These are phyloP conservation scores for Clonostachys sp. DNA, from an alignment of 2,329 filamentous ascomycete species.

Conservation along the genomic window DNA sequence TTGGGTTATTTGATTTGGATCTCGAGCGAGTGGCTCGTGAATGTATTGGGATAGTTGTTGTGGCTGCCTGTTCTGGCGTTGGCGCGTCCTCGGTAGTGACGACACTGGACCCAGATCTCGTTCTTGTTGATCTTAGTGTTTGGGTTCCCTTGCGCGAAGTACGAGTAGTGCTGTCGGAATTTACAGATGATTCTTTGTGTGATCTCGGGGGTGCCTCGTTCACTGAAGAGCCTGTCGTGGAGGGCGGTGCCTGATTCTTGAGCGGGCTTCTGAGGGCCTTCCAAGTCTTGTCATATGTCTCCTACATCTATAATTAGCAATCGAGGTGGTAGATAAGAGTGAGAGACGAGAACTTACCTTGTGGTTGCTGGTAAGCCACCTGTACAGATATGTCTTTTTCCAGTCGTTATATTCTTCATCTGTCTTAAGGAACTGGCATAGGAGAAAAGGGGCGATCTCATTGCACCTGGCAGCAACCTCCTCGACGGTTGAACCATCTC, in stretches of 20 bases:
- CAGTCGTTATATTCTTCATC: slow-evolving; percentile 26
- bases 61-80: not conserved
- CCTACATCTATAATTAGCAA: no score
- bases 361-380: slow-evolving; percentile 37
- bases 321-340: no score
- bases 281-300: no score
- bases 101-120: not conserved
- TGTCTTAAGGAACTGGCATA: slow-evolving; percentile 44
- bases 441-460: slow-evolving; percentile 45
- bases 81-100: not conserved
- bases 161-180: no score
- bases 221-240: no score
- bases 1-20: no score
- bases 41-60: slow-evolving; percentile 4
- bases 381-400: slow-evolving; percentile 39
- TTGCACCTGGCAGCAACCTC: slow-evolving; percentile 42
- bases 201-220: no score
- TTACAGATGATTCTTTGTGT: no score
- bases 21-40: no score
- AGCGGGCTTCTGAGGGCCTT: no score
- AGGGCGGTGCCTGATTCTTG: no score
- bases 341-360: slow-evolving; percentile 23
- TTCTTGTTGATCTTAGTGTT: not conserved
- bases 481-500: slow-evolving; percentile 45
- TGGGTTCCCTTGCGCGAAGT: not conserved